Base-by-base conservation (phyloP, 352 stramenopile species). In the Pythium periplocum region DNA sequence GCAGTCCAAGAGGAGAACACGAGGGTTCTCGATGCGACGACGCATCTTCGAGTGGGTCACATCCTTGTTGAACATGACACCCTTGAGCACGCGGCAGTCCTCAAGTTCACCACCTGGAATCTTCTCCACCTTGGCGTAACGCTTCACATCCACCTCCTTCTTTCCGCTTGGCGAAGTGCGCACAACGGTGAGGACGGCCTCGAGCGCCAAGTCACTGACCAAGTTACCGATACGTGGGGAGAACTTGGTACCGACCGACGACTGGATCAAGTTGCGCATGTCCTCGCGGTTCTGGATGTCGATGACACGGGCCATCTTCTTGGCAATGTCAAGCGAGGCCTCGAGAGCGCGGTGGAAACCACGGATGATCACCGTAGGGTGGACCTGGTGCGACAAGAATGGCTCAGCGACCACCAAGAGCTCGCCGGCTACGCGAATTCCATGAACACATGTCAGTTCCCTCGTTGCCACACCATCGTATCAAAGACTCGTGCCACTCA, bases 21-120 rank as follows among this genome's bases (percentile, higher is more conserved):
- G 92, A 37, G 97, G 97, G 76, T 99, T 98, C 69, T 99, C 95
- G 71, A 99, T 99, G 47, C 83, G 83, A 52, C 97, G 92, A 43
- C 95, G 83, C 97, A 99, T 99, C 81, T 98, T 98, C 42, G 96
- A 97, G 86, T 99, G 97, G 17, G 96, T 99, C 45, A 98, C 93
- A 72, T 99, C 97, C 82, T 99, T 99, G 84, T 99, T 99, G 79
- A 99, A 98, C 96, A 99, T 99, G 52, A 99, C 88, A 53, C 97
- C 97, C 63, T 96, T 92, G 32, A 99, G 77, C 38, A 99, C 97
- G 37, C 77, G 71, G 57, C 84, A 98, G 67, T 98, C 91, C 41
- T 84, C 77, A 8, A 98, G 68, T 70, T 99, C 96, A 50, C 97
- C 97, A 44, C 97, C 97, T 0, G 97, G 97, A 55, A 95, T 98